Percentiles rank a stretch among this genome's conserved stretches.
phyloP scores from a whole-genome alignment of 352 stramenopile genomes.

The Pythium oligandrum region DNA sequence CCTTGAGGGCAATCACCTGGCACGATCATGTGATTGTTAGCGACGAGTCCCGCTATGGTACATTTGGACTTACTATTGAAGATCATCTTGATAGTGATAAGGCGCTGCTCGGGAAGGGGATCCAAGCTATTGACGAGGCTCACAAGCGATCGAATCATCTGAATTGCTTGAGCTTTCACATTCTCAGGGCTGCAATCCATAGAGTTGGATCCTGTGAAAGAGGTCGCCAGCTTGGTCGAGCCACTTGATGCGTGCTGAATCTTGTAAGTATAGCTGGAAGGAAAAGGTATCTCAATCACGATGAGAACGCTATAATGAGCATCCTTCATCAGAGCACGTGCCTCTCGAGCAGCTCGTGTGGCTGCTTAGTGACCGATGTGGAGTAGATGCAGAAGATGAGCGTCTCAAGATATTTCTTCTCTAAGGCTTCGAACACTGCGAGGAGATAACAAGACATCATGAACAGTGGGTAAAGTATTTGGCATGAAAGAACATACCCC shows the following conservation, averaged over 20 bases:
- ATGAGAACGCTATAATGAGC: background rate
- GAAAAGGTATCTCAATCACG: background rate
- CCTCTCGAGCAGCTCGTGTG: constrained; percentile 31
- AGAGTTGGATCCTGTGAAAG: constrained; percentile 19
- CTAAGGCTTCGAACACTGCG: constrained; percentile 31
- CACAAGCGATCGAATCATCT: constrained; percentile 39
- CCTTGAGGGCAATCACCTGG: constrained; percentile 16
- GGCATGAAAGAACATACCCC: constrained; percentile 10
- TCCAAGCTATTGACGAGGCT: constrained; percentile 39
- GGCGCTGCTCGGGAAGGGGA: constrained; percentile 24
- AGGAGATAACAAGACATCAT: background rate
- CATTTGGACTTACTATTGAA: constrained; percentile 27
- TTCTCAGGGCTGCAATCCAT: constrained; percentile 29
- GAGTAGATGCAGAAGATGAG: constrained; percentile 32
- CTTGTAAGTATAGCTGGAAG: constrained; percentile 33
- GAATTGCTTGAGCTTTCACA: constrained; percentile 35
- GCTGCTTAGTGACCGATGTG: constrained; percentile 14
- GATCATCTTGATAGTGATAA: constrained; percentile 38
- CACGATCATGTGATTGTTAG: constrained; percentile 2
- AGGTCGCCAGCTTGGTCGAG: constrained; percentile 21
- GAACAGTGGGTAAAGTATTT: too few relatives aligned
- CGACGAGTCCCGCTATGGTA: background rate
- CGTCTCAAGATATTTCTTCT: constrained; percentile 35
- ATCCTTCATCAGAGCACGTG: constrained; percentile 3
- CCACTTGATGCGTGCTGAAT: constrained; percentile 19